These are phyloP conservation scores for Pseudogymnoascus pannorum DNA, from an alignment of 2,329 filamentous ascomycete species.

Conservation along the genomic window DNA sequence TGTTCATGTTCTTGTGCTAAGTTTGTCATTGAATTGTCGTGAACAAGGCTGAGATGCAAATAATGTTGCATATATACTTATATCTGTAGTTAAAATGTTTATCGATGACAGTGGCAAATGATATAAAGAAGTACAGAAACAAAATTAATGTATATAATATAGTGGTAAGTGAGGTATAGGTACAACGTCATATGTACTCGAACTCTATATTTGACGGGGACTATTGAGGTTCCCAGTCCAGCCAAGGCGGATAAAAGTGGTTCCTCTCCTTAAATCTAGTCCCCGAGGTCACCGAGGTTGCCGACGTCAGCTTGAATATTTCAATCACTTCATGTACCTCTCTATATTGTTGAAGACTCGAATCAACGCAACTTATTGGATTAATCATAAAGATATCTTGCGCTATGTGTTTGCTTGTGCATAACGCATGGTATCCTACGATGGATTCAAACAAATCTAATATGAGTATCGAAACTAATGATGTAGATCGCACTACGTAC, in stretches of 20 bases:
- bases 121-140: too few relatives aligned
- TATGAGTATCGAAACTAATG: neutral
- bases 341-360: neutral
- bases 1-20: neutral
- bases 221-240: neutral
- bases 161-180: neutral
- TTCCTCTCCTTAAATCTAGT: neutral
- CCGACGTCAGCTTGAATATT: too few relatives aligned
- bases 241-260: neutral
- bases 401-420: too few relatives aligned
- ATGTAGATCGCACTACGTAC: neutral
- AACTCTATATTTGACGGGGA: neutral
- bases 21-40: neutral
- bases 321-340: too few relatives aligned
- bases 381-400: neutral
- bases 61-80: neutral
- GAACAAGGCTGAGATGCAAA: neutral
- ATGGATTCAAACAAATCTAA: neutral
- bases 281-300: neutral
- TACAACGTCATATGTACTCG: too few relatives aligned
- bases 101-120: too few relatives aligned
- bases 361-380: neutral
- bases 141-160: neutral
- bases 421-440: too few relatives aligned
- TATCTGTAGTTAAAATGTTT: too few relatives aligned